These are phyloP conservation scores for Penicillium griseofulvum DNA, from an alignment of 2,329 filamentous ascomycete species.

Conservation along the genomic window DNA sequence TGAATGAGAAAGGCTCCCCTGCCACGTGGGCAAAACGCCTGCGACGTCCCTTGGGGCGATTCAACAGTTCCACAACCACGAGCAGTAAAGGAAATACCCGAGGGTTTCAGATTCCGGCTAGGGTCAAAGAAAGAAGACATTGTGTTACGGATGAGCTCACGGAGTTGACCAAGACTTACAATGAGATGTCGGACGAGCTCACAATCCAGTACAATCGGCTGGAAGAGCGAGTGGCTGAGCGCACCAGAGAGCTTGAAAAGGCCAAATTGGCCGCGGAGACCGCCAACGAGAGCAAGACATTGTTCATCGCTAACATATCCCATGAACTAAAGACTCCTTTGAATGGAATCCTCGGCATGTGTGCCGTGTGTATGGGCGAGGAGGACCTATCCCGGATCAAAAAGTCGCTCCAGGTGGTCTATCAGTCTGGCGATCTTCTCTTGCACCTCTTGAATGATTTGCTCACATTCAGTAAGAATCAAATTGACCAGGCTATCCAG, in stretches of 20 bases:
- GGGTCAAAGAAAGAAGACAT: constrained; percentile 73
- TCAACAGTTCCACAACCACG: constrained; percentile 9
- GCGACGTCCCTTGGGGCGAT: constrained; percentile 7
- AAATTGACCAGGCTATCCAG: constrained; percentile 79
- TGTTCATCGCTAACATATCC: constrained; percentile 91
- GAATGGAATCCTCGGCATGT: constrained; percentile 91
- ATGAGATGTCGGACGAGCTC: constrained; percentile 89
- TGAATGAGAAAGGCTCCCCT: constrained; percentile 15
- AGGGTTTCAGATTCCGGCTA: constrained; percentile 78
- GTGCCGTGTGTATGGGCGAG: constrained; percentile 88
- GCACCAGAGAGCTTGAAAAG: constrained; percentile 79
- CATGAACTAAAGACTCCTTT: constrained; percentile 83
- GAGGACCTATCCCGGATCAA: constrained; percentile 75
- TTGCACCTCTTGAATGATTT: constrained; percentile 85
- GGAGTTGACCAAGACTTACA: constrained; percentile 80
- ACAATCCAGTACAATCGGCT: constrained; percentile 80
- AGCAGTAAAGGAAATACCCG: background rate
- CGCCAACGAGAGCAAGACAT: constrained; percentile 92
- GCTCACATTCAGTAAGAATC: constrained; percentile 90
- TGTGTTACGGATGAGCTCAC: constrained; percentile 79
- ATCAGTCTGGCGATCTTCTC: constrained; percentile 81
- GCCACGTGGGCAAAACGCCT: constrained; percentile 16
- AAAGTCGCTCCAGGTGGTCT: constrained; percentile 80
- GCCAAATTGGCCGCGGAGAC: constrained; percentile 90
- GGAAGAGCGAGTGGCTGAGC: constrained; percentile 78